These are phyloP conservation scores for Acanthamoeba royreba DNA, from an alignment of 208 protist genomes.

Conservation along the genomic window DNA sequence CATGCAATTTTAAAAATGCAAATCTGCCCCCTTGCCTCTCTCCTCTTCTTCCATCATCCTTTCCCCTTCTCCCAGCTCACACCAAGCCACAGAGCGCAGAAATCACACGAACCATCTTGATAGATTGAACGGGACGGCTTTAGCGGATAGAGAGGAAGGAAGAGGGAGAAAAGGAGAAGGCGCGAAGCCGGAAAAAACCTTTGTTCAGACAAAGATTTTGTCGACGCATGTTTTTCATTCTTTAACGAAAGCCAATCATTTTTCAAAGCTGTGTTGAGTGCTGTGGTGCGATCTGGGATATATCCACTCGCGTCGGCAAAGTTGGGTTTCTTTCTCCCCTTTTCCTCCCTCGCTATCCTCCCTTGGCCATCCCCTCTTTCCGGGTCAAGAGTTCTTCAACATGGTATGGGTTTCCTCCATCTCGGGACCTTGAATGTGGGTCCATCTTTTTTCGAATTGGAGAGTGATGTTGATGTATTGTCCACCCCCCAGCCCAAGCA, in stretches of 20 bases:
- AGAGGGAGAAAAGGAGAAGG: constrained; percentile 5
- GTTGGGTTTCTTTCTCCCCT: background rate
- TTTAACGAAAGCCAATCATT: background rate
- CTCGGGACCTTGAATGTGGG: too few relatives aligned
- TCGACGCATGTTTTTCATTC: background rate
- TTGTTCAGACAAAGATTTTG: background rate
- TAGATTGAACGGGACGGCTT: background rate
- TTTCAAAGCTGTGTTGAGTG: background rate
- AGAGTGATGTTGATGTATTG: background rate
- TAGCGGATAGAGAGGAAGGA: background rate
- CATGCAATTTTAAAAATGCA: background rate
- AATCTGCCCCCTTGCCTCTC: too few relatives aligned
- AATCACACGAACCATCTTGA: constrained; percentile 31
- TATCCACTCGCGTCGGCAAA: background rate
- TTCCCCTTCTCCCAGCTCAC: background rate
- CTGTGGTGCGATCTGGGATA: background rate
- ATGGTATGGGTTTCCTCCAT: too few relatives aligned
- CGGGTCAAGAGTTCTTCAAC: background rate
- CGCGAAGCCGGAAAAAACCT: background rate
- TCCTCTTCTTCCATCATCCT: background rate
- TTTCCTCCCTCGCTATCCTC: constrained; percentile 31
- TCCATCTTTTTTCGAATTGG: too few relatives aligned
- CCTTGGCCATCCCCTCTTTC: constrained; percentile 24
- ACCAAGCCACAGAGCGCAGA: background rate
- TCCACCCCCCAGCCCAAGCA: constrained; percentile 70